phyloP scores from a whole-genome alignment of 768 basidiomycete genomes.

The Amanita inopinata region DNA sequence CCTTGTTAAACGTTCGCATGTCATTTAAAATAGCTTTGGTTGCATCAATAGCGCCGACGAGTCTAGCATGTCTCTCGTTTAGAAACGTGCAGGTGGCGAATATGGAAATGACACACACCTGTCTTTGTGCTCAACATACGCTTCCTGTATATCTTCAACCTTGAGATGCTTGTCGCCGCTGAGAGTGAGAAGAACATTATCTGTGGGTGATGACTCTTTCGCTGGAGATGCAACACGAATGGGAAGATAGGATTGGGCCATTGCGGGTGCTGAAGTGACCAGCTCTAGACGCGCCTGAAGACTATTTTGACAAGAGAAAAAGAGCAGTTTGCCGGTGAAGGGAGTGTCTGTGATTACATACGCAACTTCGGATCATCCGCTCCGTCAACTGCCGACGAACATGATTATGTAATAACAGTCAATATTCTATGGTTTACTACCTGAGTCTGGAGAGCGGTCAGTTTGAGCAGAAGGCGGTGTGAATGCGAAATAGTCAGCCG shows the following conservation, averaged over 20 bases:
- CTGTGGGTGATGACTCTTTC: constrained; percentile 21
- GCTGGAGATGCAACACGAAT: constrained; percentile 25
- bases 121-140: constrained; percentile 67
- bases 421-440: too few relatives aligned
- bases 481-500: too few relatives aligned
- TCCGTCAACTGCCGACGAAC: background rate
- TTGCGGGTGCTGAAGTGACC: too few relatives aligned
- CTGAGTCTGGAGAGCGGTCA: too few relatives aligned
- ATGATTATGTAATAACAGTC: too few relatives aligned
- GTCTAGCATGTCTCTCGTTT: constrained; percentile 27
- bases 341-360: background rate
- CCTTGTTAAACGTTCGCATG: constrained; percentile 72
- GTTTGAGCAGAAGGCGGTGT: too few relatives aligned
- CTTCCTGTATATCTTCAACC: constrained; percentile 67
- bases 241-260: constrained; percentile 35
- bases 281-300: too few relatives aligned
- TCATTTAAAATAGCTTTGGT: constrained; percentile 61
- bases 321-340: too few relatives aligned
- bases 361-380: background rate
- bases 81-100: constrained; percentile 2
- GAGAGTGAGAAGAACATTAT: constrained; percentile 20
- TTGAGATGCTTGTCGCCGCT: constrained; percentile 37
- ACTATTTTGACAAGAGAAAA: too few relatives aligned
- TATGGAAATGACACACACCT: constrained; percentile 36
- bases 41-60: constrained; percentile 68